A percentile compares a stretch with the other conserved stretches of the same genome.
These are phyloP conservation scores for Ilex asprella DNA, from an alignment of 257 asterid species.

Conservation along the genomic window DNA sequence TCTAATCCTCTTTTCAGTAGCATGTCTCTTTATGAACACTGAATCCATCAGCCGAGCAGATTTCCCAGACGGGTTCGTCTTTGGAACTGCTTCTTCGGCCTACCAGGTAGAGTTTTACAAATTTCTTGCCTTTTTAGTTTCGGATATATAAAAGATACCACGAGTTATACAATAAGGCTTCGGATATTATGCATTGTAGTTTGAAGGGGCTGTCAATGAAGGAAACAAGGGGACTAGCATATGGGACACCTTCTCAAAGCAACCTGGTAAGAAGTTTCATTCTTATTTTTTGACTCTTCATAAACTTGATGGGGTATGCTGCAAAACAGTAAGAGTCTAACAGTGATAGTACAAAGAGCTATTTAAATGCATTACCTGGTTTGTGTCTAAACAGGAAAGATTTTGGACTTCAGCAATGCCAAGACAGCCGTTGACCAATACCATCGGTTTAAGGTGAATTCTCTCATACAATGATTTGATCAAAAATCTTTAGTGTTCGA, in stretches of 20 bases:
- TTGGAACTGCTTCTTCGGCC: constrained; percentile 94
- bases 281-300: neutral
- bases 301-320: too few species aligned
- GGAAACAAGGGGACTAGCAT: constrained; percentile 77
- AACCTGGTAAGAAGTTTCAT: constrained; percentile 38
- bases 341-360: too few species aligned
- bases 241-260: constrained; percentile 70
- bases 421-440: constrained; percentile 77
- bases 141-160: neutral
- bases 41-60: constrained; percentile 46
- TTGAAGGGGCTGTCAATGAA: constrained; percentile 85
- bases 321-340: too few species aligned
- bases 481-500: too few species aligned
- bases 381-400: constrained; percentile 34
- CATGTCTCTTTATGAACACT: constrained; percentile 22
- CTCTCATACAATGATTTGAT: neutral
- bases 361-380: too few species aligned
- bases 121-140: neutral
- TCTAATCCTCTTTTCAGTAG: constrained; percentile 10
- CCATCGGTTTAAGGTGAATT: constrained; percentile 63
- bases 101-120: constrained; percentile 44
- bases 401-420: constrained; percentile 84
- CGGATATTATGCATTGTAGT: constrained; percentile 22
- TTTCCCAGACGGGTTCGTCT: constrained; percentile 68
- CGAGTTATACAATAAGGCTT: too few species aligned